phyloP scores from a whole-genome alignment of 2,329 filamentous ascomycete species.

The Coniochaeta prunicola region DNA sequence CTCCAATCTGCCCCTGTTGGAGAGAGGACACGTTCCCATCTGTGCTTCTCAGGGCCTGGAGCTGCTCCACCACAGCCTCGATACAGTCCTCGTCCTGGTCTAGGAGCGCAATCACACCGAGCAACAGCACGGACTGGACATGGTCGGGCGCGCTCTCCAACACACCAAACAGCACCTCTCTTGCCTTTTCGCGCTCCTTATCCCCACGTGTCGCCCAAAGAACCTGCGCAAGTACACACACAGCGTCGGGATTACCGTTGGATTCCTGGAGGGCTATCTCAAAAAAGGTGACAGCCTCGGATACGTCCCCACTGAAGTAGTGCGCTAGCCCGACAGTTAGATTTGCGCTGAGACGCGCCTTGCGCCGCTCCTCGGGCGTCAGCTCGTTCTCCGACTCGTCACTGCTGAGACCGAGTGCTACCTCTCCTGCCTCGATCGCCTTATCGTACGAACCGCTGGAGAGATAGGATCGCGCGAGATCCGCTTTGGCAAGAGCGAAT shows the following conservation, averaged over 20 bases:
- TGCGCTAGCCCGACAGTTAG: constrained; percentile 78
- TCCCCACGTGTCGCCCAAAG: constrained; percentile 83
- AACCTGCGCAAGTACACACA: constrained; percentile 83
- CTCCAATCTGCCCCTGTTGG: constrained; percentile 64
- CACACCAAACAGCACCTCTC: constrained; percentile 71
- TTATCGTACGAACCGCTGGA: constrained; percentile 56
- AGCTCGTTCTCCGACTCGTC: constrained; percentile 64
- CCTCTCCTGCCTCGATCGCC: constrained; percentile 74
- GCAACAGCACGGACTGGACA: constrained; percentile 69
- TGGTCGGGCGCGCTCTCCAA: constrained; percentile 70
- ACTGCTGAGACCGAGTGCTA: constrained; percentile 69
- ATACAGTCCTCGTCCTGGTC: constrained; percentile 73
- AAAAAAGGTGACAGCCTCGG: constrained; percentile 71
- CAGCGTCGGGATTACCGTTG: constrained; percentile 68
- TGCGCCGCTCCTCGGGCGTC: constrained; percentile 55
- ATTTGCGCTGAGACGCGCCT: constrained; percentile 74
- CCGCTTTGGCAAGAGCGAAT: constrained; percentile 78
- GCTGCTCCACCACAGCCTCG: constrained; percentile 72
- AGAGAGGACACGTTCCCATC: constrained; percentile 48
- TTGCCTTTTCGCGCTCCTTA: constrained; percentile 66
- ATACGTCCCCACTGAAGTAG: constrained; percentile 61
- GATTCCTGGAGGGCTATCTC: constrained; percentile 73
- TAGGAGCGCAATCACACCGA: constrained; percentile 77
- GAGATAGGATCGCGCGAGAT: constrained; percentile 78
- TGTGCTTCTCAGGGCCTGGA: constrained; percentile 62